Evolutionary conservation across 805 yeast species (phyloP).

Genomic region (Hanseniaspora taiwanica): DNA sequence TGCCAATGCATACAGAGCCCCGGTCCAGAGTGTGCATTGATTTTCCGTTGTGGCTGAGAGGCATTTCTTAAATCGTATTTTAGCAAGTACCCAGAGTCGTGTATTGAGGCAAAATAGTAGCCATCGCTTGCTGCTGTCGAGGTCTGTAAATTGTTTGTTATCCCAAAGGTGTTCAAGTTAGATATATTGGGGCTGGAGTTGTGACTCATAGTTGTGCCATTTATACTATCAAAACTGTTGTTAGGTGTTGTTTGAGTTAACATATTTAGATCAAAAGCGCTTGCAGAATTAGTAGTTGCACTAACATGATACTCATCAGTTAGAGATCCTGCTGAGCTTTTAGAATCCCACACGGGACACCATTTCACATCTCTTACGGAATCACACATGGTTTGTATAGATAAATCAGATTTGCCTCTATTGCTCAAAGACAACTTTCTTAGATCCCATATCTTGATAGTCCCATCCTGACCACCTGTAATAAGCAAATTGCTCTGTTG

Average conservation of each 20-base stretch:
- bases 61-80: conserved; percentile 78
- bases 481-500: conserved; percentile 27
- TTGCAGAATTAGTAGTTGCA: neutral
- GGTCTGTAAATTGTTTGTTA: neutral
- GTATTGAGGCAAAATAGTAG: conserved; percentile 58
- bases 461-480: conserved; percentile 73
- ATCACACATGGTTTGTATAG: conserved; percentile 46
- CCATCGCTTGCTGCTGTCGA: conserved; percentile 10
- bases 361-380: conserved; percentile 48
- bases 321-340: conserved; percentile 19
- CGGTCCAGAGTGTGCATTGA: conserved; percentile 86
- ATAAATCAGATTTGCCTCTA: conserved; percentile 17
- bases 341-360: conserved; percentile 33
- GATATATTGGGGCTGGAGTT: neutral
- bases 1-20: conserved; percentile 85
- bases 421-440: conserved; percentile 25
- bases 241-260: neutral
- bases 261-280: neutral
- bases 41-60: conserved; percentile 44
- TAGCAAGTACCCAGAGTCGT: conserved; percentile 80
- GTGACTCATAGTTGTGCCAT: too few relatives aligned
- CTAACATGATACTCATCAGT: neutral
- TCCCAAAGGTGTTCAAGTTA: neutral
- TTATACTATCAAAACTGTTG: neutral
- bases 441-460: conserved; percentile 65